Evolutionary conservation across 768 basidiomycete species (phyloP).

Genomic region (Tricholoma matsutake): DNA sequence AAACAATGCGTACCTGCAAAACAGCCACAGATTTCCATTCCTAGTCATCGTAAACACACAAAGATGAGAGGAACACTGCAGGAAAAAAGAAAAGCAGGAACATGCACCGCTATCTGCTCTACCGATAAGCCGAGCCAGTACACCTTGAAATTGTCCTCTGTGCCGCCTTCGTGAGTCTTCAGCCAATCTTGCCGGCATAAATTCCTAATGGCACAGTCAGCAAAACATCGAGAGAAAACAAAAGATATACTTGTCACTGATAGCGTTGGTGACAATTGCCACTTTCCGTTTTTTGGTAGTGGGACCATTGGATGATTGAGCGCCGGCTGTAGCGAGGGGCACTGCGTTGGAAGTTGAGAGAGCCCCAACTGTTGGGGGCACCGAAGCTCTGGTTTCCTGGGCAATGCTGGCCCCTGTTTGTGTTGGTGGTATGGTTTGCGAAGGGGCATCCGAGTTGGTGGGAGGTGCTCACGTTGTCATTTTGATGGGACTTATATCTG

Average conservation of each 20-base stretch:
- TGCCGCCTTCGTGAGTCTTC: too few species aligned
- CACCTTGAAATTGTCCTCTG: too few species aligned
- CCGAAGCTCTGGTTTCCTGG: background rate
- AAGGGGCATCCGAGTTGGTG: too few species aligned
- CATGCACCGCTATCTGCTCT: too few species aligned
- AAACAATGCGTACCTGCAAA: background rate
- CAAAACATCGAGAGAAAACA: background rate
- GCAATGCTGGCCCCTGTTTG: background rate
- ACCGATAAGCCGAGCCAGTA: too few species aligned
- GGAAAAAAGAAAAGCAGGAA: background rate
- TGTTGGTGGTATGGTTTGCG: background rate
- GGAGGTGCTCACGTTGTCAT: background rate
- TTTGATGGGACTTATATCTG: background rate
- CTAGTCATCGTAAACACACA: background rate
- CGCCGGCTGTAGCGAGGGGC: background rate
- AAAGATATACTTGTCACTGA: background rate
- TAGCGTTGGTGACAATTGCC: background rate
- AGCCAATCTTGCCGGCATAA: too few species aligned
- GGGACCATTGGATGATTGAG: background rate
- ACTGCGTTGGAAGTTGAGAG: background rate
- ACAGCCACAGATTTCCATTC: background rate
- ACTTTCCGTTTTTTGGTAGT: background rate
- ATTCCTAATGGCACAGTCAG: background rate
- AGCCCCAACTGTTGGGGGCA: background rate
- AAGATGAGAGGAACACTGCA: background rate